A percentile compares a stretch with the other conserved stretches of the same genome.
Conservation (phyloP, 192 early-diverging fungal species). For the Dispira parvispora region DNA sequence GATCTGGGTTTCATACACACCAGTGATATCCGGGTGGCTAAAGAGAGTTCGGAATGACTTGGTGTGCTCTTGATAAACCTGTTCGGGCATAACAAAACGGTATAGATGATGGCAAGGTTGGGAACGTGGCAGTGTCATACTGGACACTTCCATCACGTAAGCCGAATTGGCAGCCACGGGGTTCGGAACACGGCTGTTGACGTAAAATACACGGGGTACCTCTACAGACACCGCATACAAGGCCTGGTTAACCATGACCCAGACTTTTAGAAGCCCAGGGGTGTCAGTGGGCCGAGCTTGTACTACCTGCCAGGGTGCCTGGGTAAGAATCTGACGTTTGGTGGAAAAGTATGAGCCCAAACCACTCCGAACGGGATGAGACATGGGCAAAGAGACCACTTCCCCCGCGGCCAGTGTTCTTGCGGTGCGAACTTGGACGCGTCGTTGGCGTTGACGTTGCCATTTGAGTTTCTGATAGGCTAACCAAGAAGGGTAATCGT, state of each 20-base stretch:
- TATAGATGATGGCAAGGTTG: slow-evolving; percentile 58
- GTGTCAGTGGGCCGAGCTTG: slow-evolving; percentile 69
- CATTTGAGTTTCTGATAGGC: slow-evolving; percentile 60
- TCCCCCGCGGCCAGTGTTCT: slow-evolving; percentile 17
- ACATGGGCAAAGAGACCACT: background rate
- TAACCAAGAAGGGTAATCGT: slow-evolving; percentile 60
- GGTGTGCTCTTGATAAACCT: slow-evolving; percentile 48
- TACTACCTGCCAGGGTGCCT: slow-evolving; percentile 64
- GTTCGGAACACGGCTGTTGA: slow-evolving; percentile 51
- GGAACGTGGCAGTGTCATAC: slow-evolving; percentile 57
- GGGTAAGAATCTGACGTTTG: slow-evolving; percentile 45
- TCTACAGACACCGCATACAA: slow-evolving; percentile 54
- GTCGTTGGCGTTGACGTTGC: slow-evolving; percentile 37
- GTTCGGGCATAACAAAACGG: slow-evolving; percentile 66
- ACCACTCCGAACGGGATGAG: slow-evolving; percentile 4
- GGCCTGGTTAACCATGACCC: slow-evolving; percentile 53
- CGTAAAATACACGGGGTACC: slow-evolving; percentile 70
- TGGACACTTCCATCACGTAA: slow-evolving; percentile 24
- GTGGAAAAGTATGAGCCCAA: slow-evolving; percentile 48
- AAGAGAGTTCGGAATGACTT: slow-evolving; percentile 64
- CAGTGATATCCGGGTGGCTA: slow-evolving; percentile 72
- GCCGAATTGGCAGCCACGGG: slow-evolving; percentile 23
- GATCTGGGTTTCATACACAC: slow-evolving; percentile 88
- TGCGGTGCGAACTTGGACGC: slow-evolving; percentile 25
- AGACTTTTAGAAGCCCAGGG: slow-evolving; percentile 77